These are phyloP conservation scores for Calonectria naviculata DNA, from an alignment of 2,329 filamentous ascomycete genomes.

Conservation along the genomic window DNA sequence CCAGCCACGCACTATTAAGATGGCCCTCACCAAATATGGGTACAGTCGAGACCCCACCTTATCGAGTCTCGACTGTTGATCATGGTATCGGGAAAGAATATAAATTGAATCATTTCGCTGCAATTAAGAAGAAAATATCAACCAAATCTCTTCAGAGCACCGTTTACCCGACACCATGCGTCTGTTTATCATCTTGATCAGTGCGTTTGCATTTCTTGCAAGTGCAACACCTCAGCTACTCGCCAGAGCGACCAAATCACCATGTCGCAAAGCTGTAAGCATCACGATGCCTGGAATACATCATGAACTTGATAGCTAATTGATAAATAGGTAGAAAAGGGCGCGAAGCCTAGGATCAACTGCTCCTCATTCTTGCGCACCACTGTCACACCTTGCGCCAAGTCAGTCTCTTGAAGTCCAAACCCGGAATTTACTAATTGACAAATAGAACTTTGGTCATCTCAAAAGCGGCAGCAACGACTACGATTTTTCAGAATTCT, in stretches of 20 bases:
- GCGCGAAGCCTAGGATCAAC: not conserved
- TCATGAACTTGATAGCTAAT: not conserved
- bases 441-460: not conserved
- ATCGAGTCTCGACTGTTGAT: not conserved
- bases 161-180: not conserved
- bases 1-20: not conserved
- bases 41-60: not conserved
- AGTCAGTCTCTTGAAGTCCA: not conserved
- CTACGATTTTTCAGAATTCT: not conserved
- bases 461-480: not conserved
- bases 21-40: not conserved
- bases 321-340: not conserved
- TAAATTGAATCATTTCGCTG: not conserved
- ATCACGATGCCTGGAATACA: not conserved
- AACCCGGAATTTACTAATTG: not conserved
- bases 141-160: not conserved
- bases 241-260: not conserved
- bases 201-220: not conserved
- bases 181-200: not conserved
- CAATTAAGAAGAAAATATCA: no score
- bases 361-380: not conserved
- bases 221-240: not conserved
- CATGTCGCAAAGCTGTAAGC: not conserved
- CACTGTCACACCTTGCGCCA: not conserved
- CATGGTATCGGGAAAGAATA: not conserved